These are phyloP conservation scores for Botryotinia calthae DNA, from an alignment of 2,329 filamentous ascomycete species.

Conservation along the genomic window DNA sequence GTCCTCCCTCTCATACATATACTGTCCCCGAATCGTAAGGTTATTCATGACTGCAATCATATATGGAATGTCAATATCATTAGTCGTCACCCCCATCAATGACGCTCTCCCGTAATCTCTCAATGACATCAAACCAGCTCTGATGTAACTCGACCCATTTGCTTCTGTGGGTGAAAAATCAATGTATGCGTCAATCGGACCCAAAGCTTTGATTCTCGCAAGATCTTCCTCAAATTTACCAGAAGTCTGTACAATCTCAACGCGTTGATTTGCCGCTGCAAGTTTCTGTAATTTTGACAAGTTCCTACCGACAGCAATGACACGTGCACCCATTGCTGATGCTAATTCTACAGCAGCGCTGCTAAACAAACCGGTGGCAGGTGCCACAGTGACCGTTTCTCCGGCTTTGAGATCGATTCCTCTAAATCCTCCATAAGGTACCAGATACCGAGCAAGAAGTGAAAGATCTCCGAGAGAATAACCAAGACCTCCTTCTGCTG, in stretches of 20 bases:
- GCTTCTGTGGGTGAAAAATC: slow-evolving; percentile 48
- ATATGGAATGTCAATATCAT: slow-evolving; percentile 37
- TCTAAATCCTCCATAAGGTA: slow-evolving; percentile 48
- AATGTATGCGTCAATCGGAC: slow-evolving; percentile 43
- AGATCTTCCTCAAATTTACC: slow-evolving; percentile 39
- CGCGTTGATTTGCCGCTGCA: slow-evolving; percentile 32
- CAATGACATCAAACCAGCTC: slow-evolving; percentile 38
- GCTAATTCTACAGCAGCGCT: slow-evolving; percentile 46
- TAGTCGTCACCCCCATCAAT: slow-evolving; percentile 38
- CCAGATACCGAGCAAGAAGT: slow-evolving; percentile 37
- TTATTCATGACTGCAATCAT: slow-evolving; percentile 38
- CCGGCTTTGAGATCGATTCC: slow-evolving; percentile 45
- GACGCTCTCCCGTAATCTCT: slow-evolving; percentile 38
- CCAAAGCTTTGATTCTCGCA: slow-evolving; percentile 30
- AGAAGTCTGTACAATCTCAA: slow-evolving; percentile 45
- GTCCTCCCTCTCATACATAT: slow-evolving; percentile 47
- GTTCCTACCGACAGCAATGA: slow-evolving; percentile 51
- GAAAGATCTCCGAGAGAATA: slow-evolving; percentile 23
- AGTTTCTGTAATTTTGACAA: slow-evolving; percentile 40
- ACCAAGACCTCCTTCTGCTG: slow-evolving; percentile 21
- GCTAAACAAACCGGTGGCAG: slow-evolving; percentile 48
- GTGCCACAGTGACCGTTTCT: slow-evolving; percentile 47
- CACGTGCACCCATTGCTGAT: slow-evolving; percentile 48
- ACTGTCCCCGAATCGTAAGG: slow-evolving; percentile 43
- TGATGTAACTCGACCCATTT: slow-evolving; percentile 42